Percentiles rank a stretch among this genome's conserved stretches.
These are phyloP conservation scores for Populus pruinosa DNA, from an alignment of 345 rosid genomes.

Conservation along the genomic window DNA sequence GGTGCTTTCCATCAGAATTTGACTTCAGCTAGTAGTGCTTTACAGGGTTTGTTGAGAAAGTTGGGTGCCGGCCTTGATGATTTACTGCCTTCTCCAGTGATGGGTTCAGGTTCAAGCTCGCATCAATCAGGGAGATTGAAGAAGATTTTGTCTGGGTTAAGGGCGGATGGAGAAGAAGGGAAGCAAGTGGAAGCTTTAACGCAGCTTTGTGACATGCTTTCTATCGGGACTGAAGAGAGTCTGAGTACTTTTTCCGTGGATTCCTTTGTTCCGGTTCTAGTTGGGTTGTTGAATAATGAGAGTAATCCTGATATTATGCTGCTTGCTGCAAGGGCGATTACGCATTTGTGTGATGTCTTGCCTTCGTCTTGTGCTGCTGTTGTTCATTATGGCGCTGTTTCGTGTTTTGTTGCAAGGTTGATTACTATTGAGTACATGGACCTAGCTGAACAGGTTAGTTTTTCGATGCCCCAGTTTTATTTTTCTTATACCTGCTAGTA, in stretches of 20 bases:
- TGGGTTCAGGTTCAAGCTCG: slow-evolving; percentile 81
- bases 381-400: slow-evolving; percentile 93
- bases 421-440: slow-evolving; percentile 98
- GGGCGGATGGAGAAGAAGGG: slow-evolving; percentile 96
- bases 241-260: slow-evolving; percentile 94
- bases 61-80: slow-evolving; percentile 97
- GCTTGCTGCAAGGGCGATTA: slow-evolving; percentile 97
- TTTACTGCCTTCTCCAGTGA: slow-evolving; percentile 72
- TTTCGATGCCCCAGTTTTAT: neutral
- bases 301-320: slow-evolving; percentile 96
- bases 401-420: slow-evolving; percentile 87
- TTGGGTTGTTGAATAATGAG: slow-evolving; percentile 91
- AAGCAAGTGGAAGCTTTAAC: slow-evolving; percentile 97
- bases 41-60: slow-evolving; percentile 89
- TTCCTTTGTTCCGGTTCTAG: slow-evolving; percentile 89
- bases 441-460: slow-evolving; percentile 92
- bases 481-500: neutral
- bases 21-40: slow-evolving; percentile 91
- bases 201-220: slow-evolving; percentile 93
- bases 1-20: slow-evolving; percentile 82
- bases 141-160: slow-evolving; percentile 88
- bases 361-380: slow-evolving; percentile 99
- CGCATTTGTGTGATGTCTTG: slow-evolving; percentile 92
- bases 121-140: slow-evolving; percentile 82
- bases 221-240: slow-evolving; percentile 96